Percentiles rank a stretch among this genome's conserved stretches.
phyloP scores from a whole-genome alignment of 805 yeast species.

The Starmerella potacharoeniae region DNA sequence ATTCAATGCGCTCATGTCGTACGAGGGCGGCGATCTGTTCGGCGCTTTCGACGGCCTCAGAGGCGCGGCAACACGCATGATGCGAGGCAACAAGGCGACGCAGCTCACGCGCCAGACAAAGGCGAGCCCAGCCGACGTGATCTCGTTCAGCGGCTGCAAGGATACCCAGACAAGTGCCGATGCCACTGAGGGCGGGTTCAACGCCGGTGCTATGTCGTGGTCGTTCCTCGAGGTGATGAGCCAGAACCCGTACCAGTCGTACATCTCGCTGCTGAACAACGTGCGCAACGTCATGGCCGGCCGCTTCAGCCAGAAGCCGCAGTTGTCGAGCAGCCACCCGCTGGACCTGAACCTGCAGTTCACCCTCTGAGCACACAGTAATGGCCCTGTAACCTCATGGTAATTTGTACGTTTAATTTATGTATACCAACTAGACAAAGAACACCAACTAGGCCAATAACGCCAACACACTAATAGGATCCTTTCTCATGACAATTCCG shows the following conservation, averaged over 20 bases:
- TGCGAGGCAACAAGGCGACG: slow-evolving; percentile 14
- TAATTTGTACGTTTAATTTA: too few relatives aligned
- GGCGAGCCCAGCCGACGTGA: slow-evolving; percentile 65
- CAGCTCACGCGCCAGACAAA: slow-evolving; percentile 35
- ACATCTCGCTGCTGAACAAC: slow-evolving; percentile 55
- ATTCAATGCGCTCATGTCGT: slow-evolving; percentile 45
- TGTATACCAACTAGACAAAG: too few relatives aligned
- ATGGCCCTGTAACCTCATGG: neutral
- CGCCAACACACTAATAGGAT: too few relatives aligned
- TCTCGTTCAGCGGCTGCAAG: slow-evolving; percentile 69
- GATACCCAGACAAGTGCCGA: slow-evolving; percentile 80
- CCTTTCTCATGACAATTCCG: too few relatives aligned
- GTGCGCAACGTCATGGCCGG: slow-evolving; percentile 52
- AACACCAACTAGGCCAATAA: too few relatives aligned
- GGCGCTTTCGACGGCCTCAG: slow-evolving; percentile 34
- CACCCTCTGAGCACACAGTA: slow-evolving; percentile 29
- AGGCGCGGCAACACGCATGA: slow-evolving; percentile 15
- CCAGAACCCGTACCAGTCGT: slow-evolving; percentile 54
- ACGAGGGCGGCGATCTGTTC: slow-evolving; percentile 47
- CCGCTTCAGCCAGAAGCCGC: slow-evolving; percentile 74
- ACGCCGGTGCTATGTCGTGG: slow-evolving; percentile 79
- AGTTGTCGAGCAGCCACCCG: slow-evolving; percentile 71
- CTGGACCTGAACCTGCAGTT: slow-evolving; percentile 50
- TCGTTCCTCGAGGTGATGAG: slow-evolving; percentile 58
- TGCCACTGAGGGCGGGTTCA: slow-evolving; percentile 55